Conservation (phyloP, 73 alveolate species). For the Tetrahymena malaccensis region DNA sequence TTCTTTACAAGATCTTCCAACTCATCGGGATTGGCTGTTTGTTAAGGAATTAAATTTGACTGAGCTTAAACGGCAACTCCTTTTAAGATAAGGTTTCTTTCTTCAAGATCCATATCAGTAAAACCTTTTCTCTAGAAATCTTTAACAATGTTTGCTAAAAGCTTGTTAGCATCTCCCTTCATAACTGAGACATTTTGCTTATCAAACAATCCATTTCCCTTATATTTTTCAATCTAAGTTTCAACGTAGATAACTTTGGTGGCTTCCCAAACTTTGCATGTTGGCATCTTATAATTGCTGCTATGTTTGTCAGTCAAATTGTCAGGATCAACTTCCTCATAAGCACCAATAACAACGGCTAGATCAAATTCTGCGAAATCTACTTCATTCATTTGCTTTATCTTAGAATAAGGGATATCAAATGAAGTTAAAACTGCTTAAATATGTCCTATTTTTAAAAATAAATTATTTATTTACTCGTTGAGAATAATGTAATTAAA, state of each 20-base stretch:
- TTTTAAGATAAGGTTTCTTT: neutral
- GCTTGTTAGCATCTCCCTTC: neutral
- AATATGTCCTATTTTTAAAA: neutral
- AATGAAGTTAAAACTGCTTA: neutral
- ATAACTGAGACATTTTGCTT: neutral
- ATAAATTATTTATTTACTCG: neutral
- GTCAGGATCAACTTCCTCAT: neutral
- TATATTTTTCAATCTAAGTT: neutral
- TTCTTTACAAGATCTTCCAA: neutral
- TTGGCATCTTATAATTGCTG: neutral
- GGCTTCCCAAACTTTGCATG: neutral
- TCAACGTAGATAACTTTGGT: neutral
- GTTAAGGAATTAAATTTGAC: neutral
- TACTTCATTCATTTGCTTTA: neutral
- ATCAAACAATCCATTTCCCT: neutral
- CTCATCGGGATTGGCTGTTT: neutral
- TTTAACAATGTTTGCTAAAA: neutral
- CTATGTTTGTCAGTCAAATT: neutral
- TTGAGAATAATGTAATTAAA: neutral
- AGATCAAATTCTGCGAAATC: neutral
- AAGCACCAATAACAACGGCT: neutral
- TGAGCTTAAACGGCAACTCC: neutral
- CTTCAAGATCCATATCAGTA: neutral
- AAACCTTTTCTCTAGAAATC: neutral
- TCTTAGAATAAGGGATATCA: neutral